A percentile compares a stretch with the other conserved stretches of the same genome.
Evolutionary conservation across 2,329 filamentous ascomycete species (phyloP).

Genomic region (Venturia nashicola): DNA sequence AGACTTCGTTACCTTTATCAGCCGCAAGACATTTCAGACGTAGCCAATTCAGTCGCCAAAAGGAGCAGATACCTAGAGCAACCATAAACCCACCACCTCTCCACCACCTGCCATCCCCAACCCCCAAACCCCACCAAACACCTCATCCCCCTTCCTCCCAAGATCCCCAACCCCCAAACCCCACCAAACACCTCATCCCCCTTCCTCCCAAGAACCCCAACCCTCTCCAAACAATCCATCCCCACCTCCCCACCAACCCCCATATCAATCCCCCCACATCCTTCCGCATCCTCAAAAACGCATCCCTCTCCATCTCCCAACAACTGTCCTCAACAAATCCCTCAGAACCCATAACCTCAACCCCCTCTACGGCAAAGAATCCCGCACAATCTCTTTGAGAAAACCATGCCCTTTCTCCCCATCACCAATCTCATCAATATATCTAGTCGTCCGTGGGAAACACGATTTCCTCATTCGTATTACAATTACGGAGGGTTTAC

Average conservation of each 20-base stretch:
- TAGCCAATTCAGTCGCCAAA: too few relatives aligned
- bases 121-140: background rate
- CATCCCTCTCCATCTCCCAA: background rate
- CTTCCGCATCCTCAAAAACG: background rate
- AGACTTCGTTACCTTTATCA: too few relatives aligned
- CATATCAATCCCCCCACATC: background rate
- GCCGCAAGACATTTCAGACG: too few relatives aligned
- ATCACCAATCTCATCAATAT: background rate
- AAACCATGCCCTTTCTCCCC: background rate
- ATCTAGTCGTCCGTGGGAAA: background rate
- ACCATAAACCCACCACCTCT: too few relatives aligned
- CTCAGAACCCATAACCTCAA: background rate
- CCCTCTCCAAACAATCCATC: background rate
- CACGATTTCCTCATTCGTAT: background rate
- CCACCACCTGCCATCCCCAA: too few relatives aligned
- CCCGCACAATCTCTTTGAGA: background rate
- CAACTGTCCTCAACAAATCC: background rate
- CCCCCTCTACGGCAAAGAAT: background rate
- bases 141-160: background rate
- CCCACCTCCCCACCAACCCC: background rate
- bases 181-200: background rate
- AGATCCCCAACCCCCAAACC: background rate
- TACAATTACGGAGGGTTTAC: background rate
- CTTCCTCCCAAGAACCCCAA: background rate
- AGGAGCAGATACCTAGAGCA: too few relatives aligned